Evolutionary conservation across 108 stramenopile species (phyloP).

Genomic region (Skeletonema marinoi): DNA sequence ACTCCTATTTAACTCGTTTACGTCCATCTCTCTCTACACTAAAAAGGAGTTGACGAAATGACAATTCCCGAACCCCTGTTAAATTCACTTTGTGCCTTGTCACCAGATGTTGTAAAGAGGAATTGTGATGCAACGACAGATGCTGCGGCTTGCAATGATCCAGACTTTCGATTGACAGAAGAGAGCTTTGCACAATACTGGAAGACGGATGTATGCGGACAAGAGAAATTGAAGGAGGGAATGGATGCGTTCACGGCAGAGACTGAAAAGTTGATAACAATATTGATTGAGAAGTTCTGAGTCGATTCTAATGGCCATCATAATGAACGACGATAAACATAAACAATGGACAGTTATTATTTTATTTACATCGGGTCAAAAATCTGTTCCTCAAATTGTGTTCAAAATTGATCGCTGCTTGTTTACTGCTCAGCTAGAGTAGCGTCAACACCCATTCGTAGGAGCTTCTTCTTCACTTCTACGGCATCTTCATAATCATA

Average conservation of each 20-base stretch:
- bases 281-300: slow-evolving; percentile 67
- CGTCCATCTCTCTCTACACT: no score
- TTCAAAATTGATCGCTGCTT: neutral
- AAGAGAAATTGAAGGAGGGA: slow-evolving; percentile 93
- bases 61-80: slow-evolving; percentile 83
- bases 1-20: neutral
- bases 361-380: neutral
- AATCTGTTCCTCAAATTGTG: neutral
- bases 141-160: slow-evolving; percentile 62
- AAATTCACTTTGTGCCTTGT: slow-evolving; percentile 49
- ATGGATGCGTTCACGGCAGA: slow-evolving; percentile 88
- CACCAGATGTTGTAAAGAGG: slow-evolving; percentile 34
- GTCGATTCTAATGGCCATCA: neutral
- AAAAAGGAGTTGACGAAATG: slow-evolving; percentile 82
- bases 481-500: slow-evolving; percentile 55
- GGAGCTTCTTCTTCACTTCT: slow-evolving; percentile 37
- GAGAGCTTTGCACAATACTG: slow-evolving; percentile 66
- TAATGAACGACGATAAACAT: neutral
- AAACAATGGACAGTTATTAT: neutral
- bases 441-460: slow-evolving; percentile 20
- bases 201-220: slow-evolving; percentile 92
- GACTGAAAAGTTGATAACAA: slow-evolving; percentile 85
- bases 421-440: slow-evolving; percentile 24
- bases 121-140: slow-evolving; percentile 46
- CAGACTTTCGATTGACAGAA: slow-evolving; percentile 56